Base-by-base conservation (phyloP, 768 basidiomycete genomes). In the Boletus subcaerulescens region DNA sequence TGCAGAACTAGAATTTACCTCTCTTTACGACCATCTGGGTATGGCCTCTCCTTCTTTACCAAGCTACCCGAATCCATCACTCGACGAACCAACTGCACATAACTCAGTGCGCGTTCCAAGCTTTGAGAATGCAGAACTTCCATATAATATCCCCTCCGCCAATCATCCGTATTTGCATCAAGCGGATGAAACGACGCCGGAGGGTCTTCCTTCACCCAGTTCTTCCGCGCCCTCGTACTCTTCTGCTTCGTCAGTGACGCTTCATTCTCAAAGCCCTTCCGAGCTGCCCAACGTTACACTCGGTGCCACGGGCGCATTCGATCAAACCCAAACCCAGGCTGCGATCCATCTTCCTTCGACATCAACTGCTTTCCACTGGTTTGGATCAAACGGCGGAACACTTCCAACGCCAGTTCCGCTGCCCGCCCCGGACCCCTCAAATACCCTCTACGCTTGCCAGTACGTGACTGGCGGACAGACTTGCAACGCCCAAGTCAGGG, bases 401-500 rank as follows among this genome's bases (percentile, higher is more conserved):
- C 18, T 24, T 29, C 6, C 44, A 8, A 18, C 18, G 2, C 48
- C 39, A 1, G 3, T 31, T n/a, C 48, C 22, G 15, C 31, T 5
- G 17, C 4, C 43, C 7, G 1, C 13, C n/a, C 3, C 11, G 6
- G 48, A 18, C 14, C 31, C 18, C 14, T 36, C 18, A 10, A 26
- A 43, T 11, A 14, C 20, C 2, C 3, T 29, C 33, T 13, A 59
- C 38, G 12, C 7, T 3, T 66, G 62, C 33, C 24, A n/a, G 24
- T 62, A 48, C 10, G 9, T 15, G 15, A 50, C 46, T 3, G 36
- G 15, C 6, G 52, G 50, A 11, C 46, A 29, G 0, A 44, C 38
- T 8, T 67, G 65, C 45, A 12, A 50, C 6, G 31, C 43, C 2
- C 5, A 31, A 8, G 15, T 67, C 24, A 10, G 10, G 0, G 63